Evolutionary conservation across 106 monocot genomes (phyloP).

Genomic region (Dendrobium huoshanense): DNA sequence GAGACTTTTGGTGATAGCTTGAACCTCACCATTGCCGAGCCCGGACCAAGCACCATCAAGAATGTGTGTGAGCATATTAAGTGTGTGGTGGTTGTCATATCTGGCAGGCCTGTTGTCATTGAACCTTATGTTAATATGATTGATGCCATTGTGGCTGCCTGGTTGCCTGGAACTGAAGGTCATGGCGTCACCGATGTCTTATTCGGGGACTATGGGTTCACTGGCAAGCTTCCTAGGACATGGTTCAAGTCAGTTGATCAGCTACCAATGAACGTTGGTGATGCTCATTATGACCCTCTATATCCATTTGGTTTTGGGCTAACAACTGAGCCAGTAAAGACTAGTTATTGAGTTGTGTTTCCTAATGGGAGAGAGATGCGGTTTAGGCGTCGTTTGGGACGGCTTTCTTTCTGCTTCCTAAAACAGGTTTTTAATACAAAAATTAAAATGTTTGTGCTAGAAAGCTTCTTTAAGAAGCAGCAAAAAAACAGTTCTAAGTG

Average conservation of each 20-base stretch:
- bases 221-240: constrained; percentile 48
- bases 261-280: constrained; percentile 65
- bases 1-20: constrained; percentile 6
- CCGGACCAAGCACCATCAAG: constrained; percentile 39
- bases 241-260: constrained; percentile 62
- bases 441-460: too few relatives aligned
- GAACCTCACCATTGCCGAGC: constrained; percentile 22
- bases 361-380: neutral
- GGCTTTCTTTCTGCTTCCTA: too few relatives aligned
- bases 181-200: constrained; percentile 55
- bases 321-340: constrained; percentile 28
- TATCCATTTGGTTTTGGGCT: constrained; percentile 65
- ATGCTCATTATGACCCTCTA: constrained; percentile 48
- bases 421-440: too few relatives aligned
- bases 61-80: constrained; percentile 39
- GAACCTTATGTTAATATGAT: constrained; percentile 38
- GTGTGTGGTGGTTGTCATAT: constrained; percentile 59
- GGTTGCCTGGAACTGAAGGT: constrained; percentile 72
- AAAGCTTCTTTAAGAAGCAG: too few relatives aligned
- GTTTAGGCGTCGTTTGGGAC: neutral
- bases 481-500: too few relatives aligned
- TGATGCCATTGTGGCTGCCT: constrained; percentile 69
- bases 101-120: constrained; percentile 65
- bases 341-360: neutral
- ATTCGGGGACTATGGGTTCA: constrained; percentile 50